These are phyloP conservation scores for Anisodus tanguticus DNA, from an alignment of 257 asterid genomes.

Conservation along the genomic window DNA sequence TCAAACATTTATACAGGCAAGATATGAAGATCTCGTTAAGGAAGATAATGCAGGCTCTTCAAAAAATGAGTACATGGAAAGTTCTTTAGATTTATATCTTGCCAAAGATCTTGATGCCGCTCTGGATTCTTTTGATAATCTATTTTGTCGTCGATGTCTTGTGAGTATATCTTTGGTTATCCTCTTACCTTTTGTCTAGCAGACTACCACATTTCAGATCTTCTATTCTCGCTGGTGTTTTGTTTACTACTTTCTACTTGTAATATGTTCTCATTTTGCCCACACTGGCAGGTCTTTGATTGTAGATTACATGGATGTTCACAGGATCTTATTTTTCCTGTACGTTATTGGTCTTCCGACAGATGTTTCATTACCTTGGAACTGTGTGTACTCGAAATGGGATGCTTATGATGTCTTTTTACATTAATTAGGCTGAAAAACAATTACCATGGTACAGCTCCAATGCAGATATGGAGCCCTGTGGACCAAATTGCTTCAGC, in stretches of 20 bases:
- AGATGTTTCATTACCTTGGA: constrained; percentile 31
- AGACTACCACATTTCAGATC: neutral
- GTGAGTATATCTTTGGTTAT: constrained; percentile 54
- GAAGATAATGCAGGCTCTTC: constrained; percentile 41
- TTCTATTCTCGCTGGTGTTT: neutral
- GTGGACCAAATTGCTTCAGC: constrained; percentile 80
- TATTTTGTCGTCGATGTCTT: constrained; percentile 95
- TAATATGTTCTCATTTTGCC: constrained; percentile 30
- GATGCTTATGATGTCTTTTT: constrained; percentile 29
- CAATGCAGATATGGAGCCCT: constrained; percentile 69
- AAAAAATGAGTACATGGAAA: constrained; percentile 55
- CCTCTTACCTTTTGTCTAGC: constrained; percentile 8
- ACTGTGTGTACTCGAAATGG: constrained; percentile 25
- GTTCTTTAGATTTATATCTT: constrained; percentile 65
- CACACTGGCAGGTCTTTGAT: constrained; percentile 77
- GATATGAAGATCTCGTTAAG: constrained; percentile 74
- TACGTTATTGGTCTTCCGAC: constrained; percentile 47
- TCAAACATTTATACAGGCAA: constrained; percentile 87
- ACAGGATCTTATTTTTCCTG: constrained; percentile 87
- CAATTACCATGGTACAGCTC: constrained; percentile 57
- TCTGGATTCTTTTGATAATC: constrained; percentile 93
- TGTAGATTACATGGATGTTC: constrained; percentile 98
- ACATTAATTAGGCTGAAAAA: constrained; percentile 56
- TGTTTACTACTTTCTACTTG: neutral
- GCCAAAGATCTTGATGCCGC: constrained; percentile 97